Evolutionary conservation across 306 rosid genomes (phyloP).

Genomic region (Prunus kanzakura): DNA sequence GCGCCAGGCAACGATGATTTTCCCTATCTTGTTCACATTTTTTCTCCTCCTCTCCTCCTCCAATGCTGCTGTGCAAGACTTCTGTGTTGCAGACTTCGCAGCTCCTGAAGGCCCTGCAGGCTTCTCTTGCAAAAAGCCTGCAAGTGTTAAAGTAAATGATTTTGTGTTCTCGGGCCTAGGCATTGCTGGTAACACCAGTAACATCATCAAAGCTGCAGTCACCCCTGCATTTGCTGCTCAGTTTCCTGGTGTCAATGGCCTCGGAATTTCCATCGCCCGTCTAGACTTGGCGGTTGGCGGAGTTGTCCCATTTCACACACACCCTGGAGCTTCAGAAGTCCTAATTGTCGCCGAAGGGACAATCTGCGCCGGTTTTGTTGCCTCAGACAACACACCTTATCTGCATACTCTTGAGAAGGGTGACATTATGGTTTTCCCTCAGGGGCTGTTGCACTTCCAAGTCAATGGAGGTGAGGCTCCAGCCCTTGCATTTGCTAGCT

Average conservation of each 20-base stretch:
- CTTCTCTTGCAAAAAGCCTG: slow-evolving; percentile 58
- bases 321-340: slow-evolving; percentile 63
- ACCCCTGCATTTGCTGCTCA: slow-evolving; percentile 62
- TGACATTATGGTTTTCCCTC: slow-evolving; percentile 77
- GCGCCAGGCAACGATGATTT: slow-evolving; percentile 30
- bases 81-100: slow-evolving; percentile 67
- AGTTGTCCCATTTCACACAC: slow-evolving; percentile 77
- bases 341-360: slow-evolving; percentile 44
- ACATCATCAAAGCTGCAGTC: slow-evolving; percentile 65
- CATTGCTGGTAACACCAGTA: slow-evolving; percentile 63
- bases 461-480: slow-evolving; percentile 32
- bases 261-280: slow-evolving; percentile 61
- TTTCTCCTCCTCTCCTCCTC: slow-evolving; percentile 36
- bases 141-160: slow-evolving; percentile 47
- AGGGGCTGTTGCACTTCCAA: slow-evolving; percentile 75
- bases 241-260: slow-evolving; percentile 70
- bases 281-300: slow-evolving; percentile 58
- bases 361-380: slow-evolving; percentile 62
- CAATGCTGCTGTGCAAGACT: slow-evolving; percentile 64
- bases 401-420: slow-evolving; percentile 55
- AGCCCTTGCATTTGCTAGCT: slow-evolving; percentile 43
- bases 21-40: slow-evolving; percentile 34
- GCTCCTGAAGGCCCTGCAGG: slow-evolving; percentile 62
- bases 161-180: slow-evolving; percentile 59
- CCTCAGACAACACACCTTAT: slow-evolving; percentile 55